A percentile compares a stretch with the other conserved stretches of the same genome.
These are phyloP conservation scores for Termitomyces bulborhizus DNA, from an alignment of 768 basidiomycete species.

Conservation along the genomic window DNA sequence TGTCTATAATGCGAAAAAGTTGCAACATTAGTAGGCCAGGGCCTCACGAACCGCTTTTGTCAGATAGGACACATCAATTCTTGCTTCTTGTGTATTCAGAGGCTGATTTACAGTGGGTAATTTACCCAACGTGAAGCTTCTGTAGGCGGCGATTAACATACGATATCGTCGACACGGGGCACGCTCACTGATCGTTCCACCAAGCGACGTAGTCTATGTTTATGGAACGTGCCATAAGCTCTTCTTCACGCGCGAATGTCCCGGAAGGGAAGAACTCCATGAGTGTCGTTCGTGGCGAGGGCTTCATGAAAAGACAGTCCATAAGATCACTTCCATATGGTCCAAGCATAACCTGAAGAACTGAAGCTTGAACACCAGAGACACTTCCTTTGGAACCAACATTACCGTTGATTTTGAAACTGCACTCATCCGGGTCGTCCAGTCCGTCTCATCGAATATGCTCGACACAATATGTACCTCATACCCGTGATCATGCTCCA, in stretches of 20 bases:
- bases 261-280: slow-evolving; percentile 74
- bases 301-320: slow-evolving; percentile 67
- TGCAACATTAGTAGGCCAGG: slow-evolving; percentile 2
- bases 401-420: slow-evolving; percentile 62
- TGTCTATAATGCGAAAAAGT: too few species aligned
- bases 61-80: slow-evolving; percentile 36
- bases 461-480: slow-evolving; percentile 52
- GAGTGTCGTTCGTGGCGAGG: slow-evolving; percentile 50
- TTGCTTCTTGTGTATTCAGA: slow-evolving; percentile 19
- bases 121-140: slow-evolving; percentile 26
- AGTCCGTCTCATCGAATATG: slow-evolving; percentile 39
- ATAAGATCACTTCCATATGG: slow-evolving; percentile 56
- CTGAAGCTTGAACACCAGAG: slow-evolving; percentile 6
- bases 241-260: slow-evolving; percentile 59
- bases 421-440: slow-evolving; percentile 59
- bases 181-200: slow-evolving; percentile 28
- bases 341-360: slow-evolving; percentile 50
- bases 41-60: slow-evolving; percentile 29
- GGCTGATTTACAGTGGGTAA: slow-evolving; percentile 28
- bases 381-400: slow-evolving; percentile 16
- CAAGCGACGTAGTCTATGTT: slow-evolving; percentile 56
- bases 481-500: slow-evolving; percentile 47
- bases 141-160: slow-evolving; percentile 14
- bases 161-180: not conserved
- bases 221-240: slow-evolving; percentile 47